Percentiles rank a stretch among this genome's conserved stretches.
phyloP scores from a whole-genome alignment of 495 filamentous ascomycete species.

The Opeltia flavorubescens region DNA sequence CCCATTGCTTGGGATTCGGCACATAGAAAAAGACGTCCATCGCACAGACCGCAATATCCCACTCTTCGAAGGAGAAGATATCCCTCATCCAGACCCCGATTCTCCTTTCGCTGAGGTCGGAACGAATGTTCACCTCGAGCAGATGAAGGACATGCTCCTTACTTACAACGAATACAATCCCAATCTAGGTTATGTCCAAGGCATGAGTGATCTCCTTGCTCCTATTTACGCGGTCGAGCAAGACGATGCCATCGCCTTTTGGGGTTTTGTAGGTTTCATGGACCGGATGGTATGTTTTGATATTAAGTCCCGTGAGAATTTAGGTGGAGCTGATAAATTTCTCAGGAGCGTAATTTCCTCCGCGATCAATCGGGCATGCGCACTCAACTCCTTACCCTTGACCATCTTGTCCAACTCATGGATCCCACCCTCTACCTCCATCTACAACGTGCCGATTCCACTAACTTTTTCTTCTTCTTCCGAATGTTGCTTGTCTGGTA shows the following conservation, averaged over 20 bases:
- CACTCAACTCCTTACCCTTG: conserved; percentile 72
- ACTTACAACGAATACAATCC: conserved; percentile 97
- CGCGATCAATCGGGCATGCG: conserved; percentile 95
- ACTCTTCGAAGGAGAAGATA: conserved; percentile 91
- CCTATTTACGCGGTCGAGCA: conserved; percentile 95
- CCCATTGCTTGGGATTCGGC: conserved; percentile 30
- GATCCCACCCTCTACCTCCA: conserved; percentile 89
- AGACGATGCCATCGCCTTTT: conserved; percentile 92
- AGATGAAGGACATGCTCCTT: conserved; percentile 97
- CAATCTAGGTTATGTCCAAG: conserved; percentile 90
- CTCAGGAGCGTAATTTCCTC: conserved; percentile 81
- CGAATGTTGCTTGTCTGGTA: conserved; percentile 97
- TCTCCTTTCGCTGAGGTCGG: conserved; percentile 84
- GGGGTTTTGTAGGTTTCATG: conserved; percentile 95
- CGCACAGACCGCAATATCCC: conserved; percentile 87
- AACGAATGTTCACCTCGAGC: conserved; percentile 94
- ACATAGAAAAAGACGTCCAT: conserved; percentile 91
- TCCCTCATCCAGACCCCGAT: conserved; percentile 92
- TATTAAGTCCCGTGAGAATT: background rate
- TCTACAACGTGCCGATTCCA: conserved; percentile 76
- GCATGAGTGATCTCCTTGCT: conserved; percentile 93
- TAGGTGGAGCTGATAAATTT: background rate
- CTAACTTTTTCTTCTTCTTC: conserved; percentile 99
- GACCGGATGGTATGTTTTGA: conserved; percentile 58
- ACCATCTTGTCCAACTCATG: conserved; percentile 91